These are phyloP conservation scores for Dactylorhiza incarnata DNA, from an alignment of 106 monocot species.

Conservation along the genomic window DNA sequence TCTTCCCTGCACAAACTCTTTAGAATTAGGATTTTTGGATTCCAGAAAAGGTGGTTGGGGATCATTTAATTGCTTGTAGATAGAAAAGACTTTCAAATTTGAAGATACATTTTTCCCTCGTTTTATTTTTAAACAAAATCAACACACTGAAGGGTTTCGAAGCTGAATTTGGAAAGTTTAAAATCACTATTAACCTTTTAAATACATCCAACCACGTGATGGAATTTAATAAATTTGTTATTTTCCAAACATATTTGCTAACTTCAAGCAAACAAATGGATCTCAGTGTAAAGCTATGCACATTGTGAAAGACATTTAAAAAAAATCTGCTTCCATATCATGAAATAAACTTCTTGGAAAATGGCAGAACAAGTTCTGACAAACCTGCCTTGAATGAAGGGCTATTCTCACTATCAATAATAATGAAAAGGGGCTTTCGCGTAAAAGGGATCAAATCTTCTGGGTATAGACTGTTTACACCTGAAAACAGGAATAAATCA, in stretches of 20 bases:
- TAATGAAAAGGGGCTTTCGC: conserved; percentile 81
- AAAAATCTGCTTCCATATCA: not conserved
- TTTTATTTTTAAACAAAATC: too few species aligned
- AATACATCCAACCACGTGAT: too few species aligned
- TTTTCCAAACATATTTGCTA: not conserved
- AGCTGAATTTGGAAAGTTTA: too few species aligned
- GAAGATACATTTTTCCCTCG: too few species aligned
- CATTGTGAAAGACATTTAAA: not conserved
- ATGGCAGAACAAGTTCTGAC: conserved; percentile 54
- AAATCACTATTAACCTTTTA: too few species aligned
- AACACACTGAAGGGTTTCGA: too few species aligned
- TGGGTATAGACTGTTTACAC: conserved; percentile 64
- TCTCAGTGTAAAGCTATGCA: not conserved
- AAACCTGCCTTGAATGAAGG: conserved; percentile 99
- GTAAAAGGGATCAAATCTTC: conserved; percentile 94
- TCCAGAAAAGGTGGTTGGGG: not conserved
- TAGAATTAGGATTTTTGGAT: not conserved
- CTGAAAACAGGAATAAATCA: conserved; percentile 31
- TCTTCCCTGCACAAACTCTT: not conserved
- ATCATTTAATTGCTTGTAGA: not conserved
- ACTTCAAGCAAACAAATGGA: not conserved
- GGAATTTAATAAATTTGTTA: not conserved
- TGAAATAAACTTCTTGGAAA: not conserved
- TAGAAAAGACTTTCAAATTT: not conserved
- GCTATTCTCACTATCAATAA: conserved; percentile 87